Percentiles rank a stretch among this genome's conserved stretches.
These are phyloP conservation scores for Mucor circinelloides DNA, from an alignment of 371 early-diverging fungal species.

Conservation along the genomic window DNA sequence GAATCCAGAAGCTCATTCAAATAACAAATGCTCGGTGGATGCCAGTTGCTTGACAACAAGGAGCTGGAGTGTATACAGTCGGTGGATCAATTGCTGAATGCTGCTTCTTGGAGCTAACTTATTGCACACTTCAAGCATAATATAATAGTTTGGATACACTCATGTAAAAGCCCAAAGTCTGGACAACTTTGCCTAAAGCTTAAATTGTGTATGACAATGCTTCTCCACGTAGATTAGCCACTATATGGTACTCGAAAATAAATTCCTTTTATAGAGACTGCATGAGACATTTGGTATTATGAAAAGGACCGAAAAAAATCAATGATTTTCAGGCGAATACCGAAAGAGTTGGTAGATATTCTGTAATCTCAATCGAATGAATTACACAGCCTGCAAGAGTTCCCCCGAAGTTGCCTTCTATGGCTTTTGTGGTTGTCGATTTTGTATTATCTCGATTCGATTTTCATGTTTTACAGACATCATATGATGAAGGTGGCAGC, in stretches of 20 bases:
- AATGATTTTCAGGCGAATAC: too few relatives aligned
- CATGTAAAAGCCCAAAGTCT: neutral
- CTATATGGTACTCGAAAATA: neutral
- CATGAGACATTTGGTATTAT: too few relatives aligned
- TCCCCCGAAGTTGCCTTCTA: neutral
- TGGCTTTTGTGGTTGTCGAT: neutral
- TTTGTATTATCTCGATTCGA: neutral
- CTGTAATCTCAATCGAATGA: neutral
- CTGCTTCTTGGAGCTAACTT: neutral
- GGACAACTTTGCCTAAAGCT: neutral
- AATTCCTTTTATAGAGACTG: neutral
- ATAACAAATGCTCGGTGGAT: neutral
- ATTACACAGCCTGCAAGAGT: neutral
- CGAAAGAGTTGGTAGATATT: neutral
- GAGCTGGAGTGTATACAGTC: neutral
- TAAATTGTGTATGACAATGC: neutral
- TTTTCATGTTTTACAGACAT: neutral
- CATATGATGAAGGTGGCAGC: neutral
- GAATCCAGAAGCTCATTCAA: neutral
- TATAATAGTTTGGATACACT: too few relatives aligned
- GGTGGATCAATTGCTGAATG: neutral
- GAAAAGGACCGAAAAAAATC: too few relatives aligned
- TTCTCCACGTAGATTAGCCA: neutral
- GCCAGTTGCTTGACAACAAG: neutral
- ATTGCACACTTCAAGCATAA: neutral